Evolutionary conservation across 2,329 filamentous ascomycete species (phyloP), one percentile per base, ranked within the genome.

Genomic region (Stemphylium vesicarium): DNA sequence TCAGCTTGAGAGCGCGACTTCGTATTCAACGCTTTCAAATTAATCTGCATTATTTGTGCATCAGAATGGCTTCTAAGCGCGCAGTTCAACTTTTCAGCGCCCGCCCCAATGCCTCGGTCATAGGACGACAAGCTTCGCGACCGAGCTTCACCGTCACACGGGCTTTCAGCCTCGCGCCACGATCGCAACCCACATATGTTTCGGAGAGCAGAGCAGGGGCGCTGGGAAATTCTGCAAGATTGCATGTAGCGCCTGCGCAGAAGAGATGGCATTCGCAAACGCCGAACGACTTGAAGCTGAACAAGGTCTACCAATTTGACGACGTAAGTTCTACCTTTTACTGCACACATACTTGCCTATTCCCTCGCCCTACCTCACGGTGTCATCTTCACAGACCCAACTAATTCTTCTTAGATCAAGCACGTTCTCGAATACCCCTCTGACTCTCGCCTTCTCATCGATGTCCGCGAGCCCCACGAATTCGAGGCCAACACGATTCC

Each of bases 391-490:
- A 15, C 8, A 8, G 12, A 4, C 16, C 18, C 51, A 37, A 48
- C 41, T 29, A 20, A 26, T 22, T 9, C 10, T 11, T n/a, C 18
- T 15, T 18, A 47, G 64, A 61, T 79, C 51, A 71, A 78, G 49
- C 54, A 70, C 51, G 66, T 78, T 39, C 42, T 69, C 55, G 59
- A 68, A 59, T 53, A 59, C 32, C 65, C 69, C 6, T 62, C 64
- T 38, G 41, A 65, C 48, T 65, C 70, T 40, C 57, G 64, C 60
- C 55, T 77, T 73, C 46, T 76, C 56, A 69, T 74, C 59, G 90
- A 93, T 75, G 84, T 88, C 47, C 90, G 91, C 72, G 90, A 94
- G 73, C 88, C 89, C 2, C 65, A 68, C 59, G 91, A 95, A 73
- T 84, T 89, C 56, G 65, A 76, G 45, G 73, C 79, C 6, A 85